A percentile compares a stretch with the other conserved stretches of the same genome.
phyloP scores from a whole-genome alignment of 768 basidiomycete species.

The Coprinellus micaceus region DNA sequence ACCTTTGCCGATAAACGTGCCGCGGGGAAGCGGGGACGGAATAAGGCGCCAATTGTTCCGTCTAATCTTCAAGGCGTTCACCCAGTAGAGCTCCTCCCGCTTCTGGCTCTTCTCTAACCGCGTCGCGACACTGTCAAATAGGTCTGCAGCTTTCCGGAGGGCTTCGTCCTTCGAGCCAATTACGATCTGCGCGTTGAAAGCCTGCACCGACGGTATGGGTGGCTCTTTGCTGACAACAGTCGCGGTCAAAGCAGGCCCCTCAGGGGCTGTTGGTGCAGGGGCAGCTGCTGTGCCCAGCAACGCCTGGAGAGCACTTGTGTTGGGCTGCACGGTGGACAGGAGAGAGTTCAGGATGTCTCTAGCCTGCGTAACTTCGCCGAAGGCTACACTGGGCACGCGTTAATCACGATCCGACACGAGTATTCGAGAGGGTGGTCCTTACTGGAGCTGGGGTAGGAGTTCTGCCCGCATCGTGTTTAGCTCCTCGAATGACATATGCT shows the following conservation, averaged over 20 bases:
- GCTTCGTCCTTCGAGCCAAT: conserved; percentile 82
- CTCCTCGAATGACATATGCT: conserved; percentile 70
- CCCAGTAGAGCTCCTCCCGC: conserved; percentile 74
- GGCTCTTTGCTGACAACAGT: conserved; percentile 64
- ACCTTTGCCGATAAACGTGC: conserved; percentile 68
- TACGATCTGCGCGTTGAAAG: conserved; percentile 67
- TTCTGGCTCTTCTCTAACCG: conserved; percentile 62
- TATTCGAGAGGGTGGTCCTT: conserved; percentile 27
- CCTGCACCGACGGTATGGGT: conserved; percentile 62
- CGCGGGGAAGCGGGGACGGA: conserved; percentile 72
- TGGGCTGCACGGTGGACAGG: conserved; percentile 31
- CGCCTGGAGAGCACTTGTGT: conserved; percentile 12
- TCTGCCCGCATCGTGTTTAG: conserved; percentile 70
- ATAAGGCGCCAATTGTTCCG: conserved; percentile 77
- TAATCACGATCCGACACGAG: conserved; percentile 2
- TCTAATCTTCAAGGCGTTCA: conserved; percentile 73
- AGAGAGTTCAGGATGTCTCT: conserved; percentile 64
- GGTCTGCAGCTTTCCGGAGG: conserved; percentile 64
- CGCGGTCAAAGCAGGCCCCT: conserved; percentile 25
- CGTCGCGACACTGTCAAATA: conserved; percentile 68
- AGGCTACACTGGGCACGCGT: conserved; percentile 49
- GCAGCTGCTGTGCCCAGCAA: conserved; percentile 17
- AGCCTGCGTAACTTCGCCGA: conserved; percentile 78
- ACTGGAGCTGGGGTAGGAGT: conserved; percentile 71
- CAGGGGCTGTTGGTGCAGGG: conserved; percentile 29